A percentile compares a stretch with the other conserved stretches of the same genome.
phyloP scores from a whole-genome alignment of 1,284 basidiomycete genomes.

The Microbotryomycetes sp. region DNA sequence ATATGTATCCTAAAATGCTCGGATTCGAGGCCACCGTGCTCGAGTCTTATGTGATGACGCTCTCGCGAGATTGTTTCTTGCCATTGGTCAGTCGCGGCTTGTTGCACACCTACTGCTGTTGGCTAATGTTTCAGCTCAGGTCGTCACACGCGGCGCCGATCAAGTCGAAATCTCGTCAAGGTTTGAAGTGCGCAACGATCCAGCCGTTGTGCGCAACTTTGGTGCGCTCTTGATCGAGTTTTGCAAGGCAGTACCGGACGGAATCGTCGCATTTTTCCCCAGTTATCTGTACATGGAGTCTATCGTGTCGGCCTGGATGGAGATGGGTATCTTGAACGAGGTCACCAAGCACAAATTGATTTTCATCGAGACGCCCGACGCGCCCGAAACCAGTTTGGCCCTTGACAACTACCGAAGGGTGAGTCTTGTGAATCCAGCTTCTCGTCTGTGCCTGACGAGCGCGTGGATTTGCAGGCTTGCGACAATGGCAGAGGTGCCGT shows the following conservation, averaged over 20 bases:
- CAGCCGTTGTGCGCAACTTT: slow-evolving; percentile 97
- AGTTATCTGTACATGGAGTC: slow-evolving; percentile 99
- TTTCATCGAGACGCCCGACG: slow-evolving; percentile 98
- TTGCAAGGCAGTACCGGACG: slow-evolving; percentile 94
- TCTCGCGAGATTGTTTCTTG: slow-evolving; percentile 92
- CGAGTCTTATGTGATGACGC: slow-evolving; percentile 97
- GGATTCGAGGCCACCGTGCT: slow-evolving; percentile 96
- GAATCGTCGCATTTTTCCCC: slow-evolving; percentile 99
- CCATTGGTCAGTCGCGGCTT: slow-evolving; percentile 72
- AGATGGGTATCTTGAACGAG: slow-evolving; percentile 99
- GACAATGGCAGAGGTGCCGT: slow-evolving; percentile 98
- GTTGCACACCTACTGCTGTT: background rate
- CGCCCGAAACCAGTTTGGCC: slow-evolving; percentile 96
- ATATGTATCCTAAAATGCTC: slow-evolving; percentile 99
- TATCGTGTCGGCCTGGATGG: slow-evolving; percentile 99
- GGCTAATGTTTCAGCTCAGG: slow-evolving; percentile 47
- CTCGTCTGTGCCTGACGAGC: no score
- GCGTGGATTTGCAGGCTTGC: slow-evolving; percentile 76
- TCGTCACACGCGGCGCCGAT: slow-evolving; percentile 95
- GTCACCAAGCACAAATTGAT: slow-evolving; percentile 99
- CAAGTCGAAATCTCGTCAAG: slow-evolving; percentile 98
- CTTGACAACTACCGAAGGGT: slow-evolving; percentile 94
- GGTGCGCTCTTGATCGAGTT: slow-evolving; percentile 97
- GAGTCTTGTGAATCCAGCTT: no score
- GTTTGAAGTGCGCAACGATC: slow-evolving; percentile 98